phyloP scores from a whole-genome alignment of 2,329 filamentous ascomycete species.

The Pseudogymnoascus sp. region DNA sequence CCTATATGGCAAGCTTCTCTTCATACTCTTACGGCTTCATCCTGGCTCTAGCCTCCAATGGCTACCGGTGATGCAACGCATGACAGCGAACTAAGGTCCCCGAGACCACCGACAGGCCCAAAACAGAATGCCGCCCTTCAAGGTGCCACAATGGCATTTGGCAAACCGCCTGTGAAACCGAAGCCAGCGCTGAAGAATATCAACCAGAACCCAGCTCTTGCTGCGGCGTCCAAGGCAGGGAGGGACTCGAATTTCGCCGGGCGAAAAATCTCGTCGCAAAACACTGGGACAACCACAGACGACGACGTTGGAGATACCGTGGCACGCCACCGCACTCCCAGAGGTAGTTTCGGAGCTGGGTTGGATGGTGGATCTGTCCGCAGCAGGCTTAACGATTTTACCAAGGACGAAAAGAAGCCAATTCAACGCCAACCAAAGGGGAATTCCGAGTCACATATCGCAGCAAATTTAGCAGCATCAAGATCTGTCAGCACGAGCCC shows the following conservation, averaged over 20 bases:
- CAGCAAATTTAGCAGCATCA: constrained; percentile 53
- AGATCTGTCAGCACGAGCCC: constrained; percentile 46
- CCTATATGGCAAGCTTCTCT: constrained; percentile 6
- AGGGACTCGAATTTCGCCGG: constrained; percentile 12
- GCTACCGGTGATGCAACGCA: not conserved
- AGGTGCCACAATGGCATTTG: constrained; percentile 40
- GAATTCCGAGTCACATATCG: constrained; percentile 42
- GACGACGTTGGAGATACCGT: constrained; percentile 3
- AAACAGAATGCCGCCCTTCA: constrained; percentile 36
- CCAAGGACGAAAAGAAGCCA: not conserved
- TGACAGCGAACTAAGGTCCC: not conserved
- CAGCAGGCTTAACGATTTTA: not conserved
- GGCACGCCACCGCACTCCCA: not conserved
- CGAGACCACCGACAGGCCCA: constrained; percentile 7
- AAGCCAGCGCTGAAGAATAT: constrained; percentile 24
- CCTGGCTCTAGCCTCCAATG: not conserved
- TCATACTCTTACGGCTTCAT: not conserved
- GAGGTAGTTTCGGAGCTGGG: constrained; percentile 1
- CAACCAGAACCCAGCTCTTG: constrained; percentile 26
- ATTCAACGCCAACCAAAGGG: not conserved
- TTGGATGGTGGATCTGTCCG: constrained; percentile 14
- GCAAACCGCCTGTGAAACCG: constrained; percentile 33
- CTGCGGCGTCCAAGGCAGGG: constrained; percentile 35
- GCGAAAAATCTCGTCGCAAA: constrained; percentile 11
- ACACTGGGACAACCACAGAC: constrained; percentile 7